These are phyloP conservation scores for Monosporascus sp. DNA, from an alignment of 2,329 filamentous ascomycete genomes.

Conservation along the genomic window DNA sequence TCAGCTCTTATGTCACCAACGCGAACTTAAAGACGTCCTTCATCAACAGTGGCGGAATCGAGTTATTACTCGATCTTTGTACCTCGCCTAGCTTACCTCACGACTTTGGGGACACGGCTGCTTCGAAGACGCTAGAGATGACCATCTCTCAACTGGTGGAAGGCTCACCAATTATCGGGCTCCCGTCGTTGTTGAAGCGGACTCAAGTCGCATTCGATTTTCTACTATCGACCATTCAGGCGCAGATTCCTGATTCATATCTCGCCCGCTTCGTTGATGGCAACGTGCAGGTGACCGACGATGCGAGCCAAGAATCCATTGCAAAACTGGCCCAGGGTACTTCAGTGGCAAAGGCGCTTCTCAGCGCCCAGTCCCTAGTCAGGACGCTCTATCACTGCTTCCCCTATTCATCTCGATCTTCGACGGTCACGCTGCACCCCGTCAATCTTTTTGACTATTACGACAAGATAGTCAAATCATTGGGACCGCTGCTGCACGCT, in stretches of 20 bases:
- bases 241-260: conserved; percentile 53
- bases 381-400: conserved; percentile 72
- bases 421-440: conserved; percentile 61
- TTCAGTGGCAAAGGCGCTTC: conserved; percentile 68
- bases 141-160: conserved; percentile 78
- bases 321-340: conserved; percentile 62
- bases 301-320: conserved; percentile 26
- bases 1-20: conserved; percentile 70
- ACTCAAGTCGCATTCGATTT: conserved; percentile 64
- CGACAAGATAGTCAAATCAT: conserved; percentile 62
- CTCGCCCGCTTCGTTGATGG: conserved; percentile 61
- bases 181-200: conserved; percentile 75
- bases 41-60: conserved; percentile 73
- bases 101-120: conserved; percentile 61
- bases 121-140: conserved; percentile 65
- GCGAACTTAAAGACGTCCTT: conserved; percentile 66
- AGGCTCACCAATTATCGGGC: conserved; percentile 69
- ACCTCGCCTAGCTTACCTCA: conserved; percentile 76
- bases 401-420: conserved; percentile 60
- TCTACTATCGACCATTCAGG: conserved; percentile 59
- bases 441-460: conserved; percentile 87
- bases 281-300: conserved; percentile 29
- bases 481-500: conserved; percentile 73
- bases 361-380: conserved; percentile 71
- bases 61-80: conserved; percentile 77